These are phyloP conservation scores for Anisogramma anomala DNA, from an alignment of 2,329 filamentous ascomycete species.

Conservation along the genomic window DNA sequence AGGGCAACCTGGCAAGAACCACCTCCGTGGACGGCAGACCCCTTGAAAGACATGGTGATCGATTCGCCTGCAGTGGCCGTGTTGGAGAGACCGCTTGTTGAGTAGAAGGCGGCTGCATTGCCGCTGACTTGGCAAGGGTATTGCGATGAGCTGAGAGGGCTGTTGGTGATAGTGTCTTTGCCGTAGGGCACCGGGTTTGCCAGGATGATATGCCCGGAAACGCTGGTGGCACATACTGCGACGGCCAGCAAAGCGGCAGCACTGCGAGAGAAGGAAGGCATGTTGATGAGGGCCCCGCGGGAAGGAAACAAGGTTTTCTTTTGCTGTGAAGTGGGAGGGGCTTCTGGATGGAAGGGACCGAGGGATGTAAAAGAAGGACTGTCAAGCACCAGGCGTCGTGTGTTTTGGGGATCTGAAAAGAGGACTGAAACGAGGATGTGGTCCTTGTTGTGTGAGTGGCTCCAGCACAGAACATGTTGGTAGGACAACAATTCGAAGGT, in stretches of 20 bases:
- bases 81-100: conserved; percentile 10
- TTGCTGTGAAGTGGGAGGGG: not conserved
- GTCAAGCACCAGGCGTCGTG: not conserved
- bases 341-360: not conserved
- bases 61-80: conserved; percentile 11
- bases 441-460: no score
- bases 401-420: conserved; percentile 1
- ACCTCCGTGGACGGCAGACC: conserved; percentile 68
- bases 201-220: conserved; percentile 13
- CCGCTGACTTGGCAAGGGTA: conserved; percentile 14
- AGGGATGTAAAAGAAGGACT: not conserved
- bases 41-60: conserved; percentile 10
- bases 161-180: conserved; percentile 2
- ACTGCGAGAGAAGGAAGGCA: conserved; percentile 8
- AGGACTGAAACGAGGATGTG: not conserved
- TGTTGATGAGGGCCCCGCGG: not conserved
- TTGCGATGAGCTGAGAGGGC: conserved; percentile 7
- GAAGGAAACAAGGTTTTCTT: not conserved
- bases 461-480: not conserved
- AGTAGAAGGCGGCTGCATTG: conserved; percentile 11
- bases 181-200: conserved; percentile 12
- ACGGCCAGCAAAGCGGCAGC: conserved; percentile 13
- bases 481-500: not conserved
- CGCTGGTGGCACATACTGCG: conserved; percentile 7
- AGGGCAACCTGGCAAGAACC: conserved; percentile 85